Percentiles rank a stretch among this genome's conserved stretches.
Evolutionary conservation across 2,329 filamentous ascomycete genomes (phyloP).

Genomic region (Trichothecium sympodiale): DNA sequence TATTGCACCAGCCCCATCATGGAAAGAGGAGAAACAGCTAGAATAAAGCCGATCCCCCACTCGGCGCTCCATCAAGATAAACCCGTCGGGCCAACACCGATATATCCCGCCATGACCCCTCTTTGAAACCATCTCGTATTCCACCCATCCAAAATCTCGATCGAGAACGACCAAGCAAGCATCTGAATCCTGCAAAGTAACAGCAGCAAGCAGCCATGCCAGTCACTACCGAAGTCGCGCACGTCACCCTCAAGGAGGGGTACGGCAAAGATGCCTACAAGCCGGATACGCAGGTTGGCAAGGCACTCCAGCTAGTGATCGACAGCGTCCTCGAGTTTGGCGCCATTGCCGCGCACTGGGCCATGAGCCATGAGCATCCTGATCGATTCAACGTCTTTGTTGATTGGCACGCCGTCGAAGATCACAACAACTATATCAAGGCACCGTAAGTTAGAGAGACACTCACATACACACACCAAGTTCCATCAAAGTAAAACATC

Average conservation of each 20-base stretch:
- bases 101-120: too few species aligned
- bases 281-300: conserved; percentile 7
- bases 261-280: conserved; percentile 6
- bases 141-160: too few species aligned
- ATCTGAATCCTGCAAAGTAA: too few species aligned
- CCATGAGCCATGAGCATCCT: conserved; percentile 13
- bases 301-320: conserved; percentile 7
- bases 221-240: conserved; percentile 11
- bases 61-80: too few species aligned
- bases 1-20: too few species aligned
- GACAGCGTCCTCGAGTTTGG: conserved; percentile 12
- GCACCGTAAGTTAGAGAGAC: conserved; percentile 11
- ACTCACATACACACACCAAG: too few species aligned
- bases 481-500: background rate
- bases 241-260: conserved; percentile 10
- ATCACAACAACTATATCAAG: conserved; percentile 10
- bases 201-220: too few species aligned
- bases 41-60: too few species aligned
- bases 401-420: conserved; percentile 13
- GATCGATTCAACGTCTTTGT: conserved; percentile 13
- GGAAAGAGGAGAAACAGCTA: too few species aligned
- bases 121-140: too few species aligned
- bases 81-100: too few species aligned
- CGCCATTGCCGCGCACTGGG: conserved; percentile 11
- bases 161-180: too few species aligned